Conservation (phyloP, 305 asterid genomes). For the Rubia occidens region DNA sequence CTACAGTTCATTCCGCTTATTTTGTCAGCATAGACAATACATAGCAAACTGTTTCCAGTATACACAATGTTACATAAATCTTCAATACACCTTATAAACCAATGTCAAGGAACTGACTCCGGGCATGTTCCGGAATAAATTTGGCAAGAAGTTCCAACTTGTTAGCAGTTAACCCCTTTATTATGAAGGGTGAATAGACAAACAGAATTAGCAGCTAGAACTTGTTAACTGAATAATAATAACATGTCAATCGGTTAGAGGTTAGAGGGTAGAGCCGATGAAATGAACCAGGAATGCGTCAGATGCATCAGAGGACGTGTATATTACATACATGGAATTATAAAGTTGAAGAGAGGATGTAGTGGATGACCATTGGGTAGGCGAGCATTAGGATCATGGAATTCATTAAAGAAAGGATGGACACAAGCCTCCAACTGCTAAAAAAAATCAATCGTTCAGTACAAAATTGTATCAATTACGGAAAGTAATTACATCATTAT, state of each 20-base stretch:
- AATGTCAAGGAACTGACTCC: conserved; percentile 44
- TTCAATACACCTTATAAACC: conserved; percentile 24
- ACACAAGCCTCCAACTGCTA: conserved; percentile 66
- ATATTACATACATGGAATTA: conserved; percentile 42
- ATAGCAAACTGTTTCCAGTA: conserved; percentile 23
- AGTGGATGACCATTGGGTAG: conserved; percentile 70
- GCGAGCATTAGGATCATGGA: conserved; percentile 50
- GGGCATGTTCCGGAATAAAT: conserved; percentile 65
- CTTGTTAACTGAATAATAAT: background rate
- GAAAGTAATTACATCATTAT: background rate
- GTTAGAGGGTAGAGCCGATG: no score
- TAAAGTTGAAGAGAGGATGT: conserved; percentile 71
- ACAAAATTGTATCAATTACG: background rate
- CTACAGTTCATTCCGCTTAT: conserved; percentile 14
- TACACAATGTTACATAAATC: conserved; percentile 25
- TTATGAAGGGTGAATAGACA: no score
- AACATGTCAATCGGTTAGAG: background rate
- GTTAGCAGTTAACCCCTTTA: no score
- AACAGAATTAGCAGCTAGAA: background rate
- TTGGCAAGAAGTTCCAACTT: conserved; percentile 56
- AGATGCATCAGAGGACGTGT: background rate
- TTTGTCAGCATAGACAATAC: conserved; percentile 23
- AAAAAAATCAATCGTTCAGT: background rate
- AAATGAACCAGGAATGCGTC: background rate
- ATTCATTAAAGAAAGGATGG: conserved; percentile 69